Conservation (phyloP, 768 basidiomycete species). For the Lyophyllum atratum region DNA sequence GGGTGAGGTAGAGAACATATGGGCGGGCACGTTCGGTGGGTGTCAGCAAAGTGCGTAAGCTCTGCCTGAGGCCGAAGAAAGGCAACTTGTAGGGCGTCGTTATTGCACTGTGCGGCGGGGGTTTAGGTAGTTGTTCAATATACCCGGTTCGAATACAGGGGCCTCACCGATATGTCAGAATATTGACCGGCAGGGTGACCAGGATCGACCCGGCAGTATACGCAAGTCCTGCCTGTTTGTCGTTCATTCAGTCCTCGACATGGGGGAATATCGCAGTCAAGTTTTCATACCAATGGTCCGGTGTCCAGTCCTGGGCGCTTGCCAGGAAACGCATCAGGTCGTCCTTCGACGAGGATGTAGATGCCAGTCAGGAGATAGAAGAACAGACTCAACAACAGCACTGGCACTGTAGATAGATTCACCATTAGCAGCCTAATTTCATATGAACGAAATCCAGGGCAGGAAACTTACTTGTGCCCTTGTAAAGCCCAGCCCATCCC, state of each 20-base stretch:
- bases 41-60: constrained; percentile 72
- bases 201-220: not conserved
- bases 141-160: not conserved
- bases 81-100: constrained; percentile 78
- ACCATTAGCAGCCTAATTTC: too few relatives aligned
- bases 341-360: not conserved
- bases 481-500: constrained; percentile 76
- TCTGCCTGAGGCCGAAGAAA: constrained; percentile 54
- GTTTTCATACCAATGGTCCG: not conserved
- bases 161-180: constrained; percentile 10
- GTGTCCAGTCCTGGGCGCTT: not conserved
- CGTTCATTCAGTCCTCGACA: not conserved
- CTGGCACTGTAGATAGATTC: not conserved
- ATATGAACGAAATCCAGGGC: too few relatives aligned
- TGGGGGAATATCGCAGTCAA: not conserved
- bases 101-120: constrained; percentile 54
- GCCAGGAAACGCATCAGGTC: not conserved
- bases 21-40: constrained; percentile 75
- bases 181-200: constrained; percentile 5
- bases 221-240: not conserved
- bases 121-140: not conserved
- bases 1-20: constrained; percentile 79
- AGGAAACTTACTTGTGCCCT: constrained; percentile 62
- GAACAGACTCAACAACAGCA: not conserved
- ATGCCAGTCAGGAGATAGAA: not conserved